Evolutionary conservation across 2,329 filamentous ascomycete species (phyloP).

Genomic region (Capronia epimyces): DNA sequence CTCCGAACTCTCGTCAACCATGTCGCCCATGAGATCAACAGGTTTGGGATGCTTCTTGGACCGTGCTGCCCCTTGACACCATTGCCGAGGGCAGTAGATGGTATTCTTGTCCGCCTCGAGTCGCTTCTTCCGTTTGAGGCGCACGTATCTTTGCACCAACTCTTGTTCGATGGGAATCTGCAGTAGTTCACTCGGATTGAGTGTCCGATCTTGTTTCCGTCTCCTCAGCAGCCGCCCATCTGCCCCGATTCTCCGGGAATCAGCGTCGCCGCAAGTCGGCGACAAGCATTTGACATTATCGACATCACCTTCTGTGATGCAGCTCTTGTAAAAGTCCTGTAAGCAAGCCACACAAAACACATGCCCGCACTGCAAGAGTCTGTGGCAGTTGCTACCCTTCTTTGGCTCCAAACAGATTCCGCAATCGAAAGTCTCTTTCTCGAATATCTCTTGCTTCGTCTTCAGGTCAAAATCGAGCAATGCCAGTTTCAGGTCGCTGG

Average conservation of each 20-base stretch:
- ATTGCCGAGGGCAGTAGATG: conserved; percentile 83
- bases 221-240: conserved; percentile 36
- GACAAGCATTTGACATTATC: conserved; percentile 72
- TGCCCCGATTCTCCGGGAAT: conserved; percentile 30
- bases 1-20: conserved; percentile 8
- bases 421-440: conserved; percentile 79
- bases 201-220: conserved; percentile 58
- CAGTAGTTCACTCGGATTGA: conserved; percentile 78
- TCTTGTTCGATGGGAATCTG: conserved; percentile 68
- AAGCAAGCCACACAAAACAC: conserved; percentile 89
- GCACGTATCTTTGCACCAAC: conserved; percentile 77
- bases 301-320: conserved; percentile 80
- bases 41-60: conserved; percentile 70
- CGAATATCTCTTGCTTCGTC: conserved; percentile 68
- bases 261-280: conserved; percentile 66
- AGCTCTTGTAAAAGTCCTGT: conserved; percentile 81
- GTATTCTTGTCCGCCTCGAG: conserved; percentile 88
- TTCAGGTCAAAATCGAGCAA: conserved; percentile 74
- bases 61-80: conserved; percentile 84
- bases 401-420: conserved; percentile 88
- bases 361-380: conserved; percentile 75
- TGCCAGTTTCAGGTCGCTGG: conserved; percentile 55
- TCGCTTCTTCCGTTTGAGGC: conserved; percentile 84
- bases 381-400: conserved; percentile 75
- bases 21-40: conserved; percentile 55